Percentiles rank a stretch among this genome's conserved stretches.
These are phyloP conservation scores for Dactylonectria macrodidyma DNA, from an alignment of 2,329 filamentous ascomycete genomes.

Conservation along the genomic window DNA sequence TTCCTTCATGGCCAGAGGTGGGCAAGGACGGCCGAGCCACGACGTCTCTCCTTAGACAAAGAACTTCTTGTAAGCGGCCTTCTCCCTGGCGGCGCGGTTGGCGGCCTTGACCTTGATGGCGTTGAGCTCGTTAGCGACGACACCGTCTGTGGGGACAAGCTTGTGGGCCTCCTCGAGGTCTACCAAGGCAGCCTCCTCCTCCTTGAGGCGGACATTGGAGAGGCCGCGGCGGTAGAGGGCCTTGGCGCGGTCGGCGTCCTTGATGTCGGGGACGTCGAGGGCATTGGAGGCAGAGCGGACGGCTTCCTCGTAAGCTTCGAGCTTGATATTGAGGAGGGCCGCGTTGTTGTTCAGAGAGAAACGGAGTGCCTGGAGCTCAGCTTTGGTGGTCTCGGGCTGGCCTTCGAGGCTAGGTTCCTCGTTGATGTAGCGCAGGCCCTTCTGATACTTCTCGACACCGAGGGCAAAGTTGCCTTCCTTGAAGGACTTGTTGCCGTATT, in stretches of 20 bases:
- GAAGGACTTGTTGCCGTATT: slow-evolving; percentile 93
- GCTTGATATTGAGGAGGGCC: slow-evolving; percentile 88
- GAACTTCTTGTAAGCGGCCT: slow-evolving; percentile 93
- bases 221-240: slow-evolving; percentile 87
- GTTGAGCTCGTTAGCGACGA: slow-evolving; percentile 81
- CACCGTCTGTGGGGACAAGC: slow-evolving; percentile 82
- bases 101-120: slow-evolving; percentile 83
- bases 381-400: slow-evolving; percentile 77
- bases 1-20: slow-evolving; percentile 4
- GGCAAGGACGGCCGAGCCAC: neutral
- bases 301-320: slow-evolving; percentile 79
- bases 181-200: slow-evolving; percentile 84
- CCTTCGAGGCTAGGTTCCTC: slow-evolving; percentile 84
- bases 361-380: slow-evolving; percentile 80
- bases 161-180: slow-evolving; percentile 83
- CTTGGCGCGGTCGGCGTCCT: slow-evolving; percentile 88
- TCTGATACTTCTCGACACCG: slow-evolving; percentile 93
- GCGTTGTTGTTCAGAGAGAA: slow-evolving; percentile 92
- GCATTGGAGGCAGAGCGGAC: slow-evolving; percentile 80
- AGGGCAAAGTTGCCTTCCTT: slow-evolving; percentile 80
- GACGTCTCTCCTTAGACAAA: slow-evolving; percentile 67
- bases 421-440: slow-evolving; percentile 90
- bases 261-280: slow-evolving; percentile 75
- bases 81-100: slow-evolving; percentile 87
- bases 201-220: slow-evolving; percentile 83